Percentiles rank a stretch among this genome's conserved stretches.
Evolutionary conservation across 306 rosid genomes (phyloP).

Genomic region (Acmispon strigosus): DNA sequence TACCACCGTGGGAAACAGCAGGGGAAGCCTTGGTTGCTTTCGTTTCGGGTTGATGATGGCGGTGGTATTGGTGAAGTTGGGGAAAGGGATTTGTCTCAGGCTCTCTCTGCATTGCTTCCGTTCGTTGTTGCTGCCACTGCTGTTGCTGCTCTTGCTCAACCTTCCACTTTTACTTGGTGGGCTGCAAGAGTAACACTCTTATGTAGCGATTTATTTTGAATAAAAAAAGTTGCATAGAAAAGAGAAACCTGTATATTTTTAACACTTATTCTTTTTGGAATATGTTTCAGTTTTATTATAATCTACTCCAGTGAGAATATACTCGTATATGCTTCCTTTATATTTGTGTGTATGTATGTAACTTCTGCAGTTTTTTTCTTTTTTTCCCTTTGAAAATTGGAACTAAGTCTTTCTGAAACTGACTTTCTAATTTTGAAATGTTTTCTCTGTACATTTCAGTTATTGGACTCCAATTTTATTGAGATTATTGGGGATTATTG

Average conservation of each 20-base stretch:
- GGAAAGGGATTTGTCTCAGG: constrained; percentile 52
- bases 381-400: neutral
- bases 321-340: too few species aligned
- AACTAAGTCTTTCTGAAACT: neutral
- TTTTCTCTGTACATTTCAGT: neutral
- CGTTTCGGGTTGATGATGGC: constrained; percentile 36
- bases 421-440: neutral
- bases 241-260: neutral
- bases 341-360: neutral
- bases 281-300: too few species aligned
- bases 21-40: constrained; percentile 48
- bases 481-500: constrained; percentile 3
- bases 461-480: neutral
- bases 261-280: too few species aligned
- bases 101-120: constrained; percentile 85
- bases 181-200: neutral
- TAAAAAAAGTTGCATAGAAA: neutral
- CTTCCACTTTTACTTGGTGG: constrained; percentile 88
- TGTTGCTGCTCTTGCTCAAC: constrained; percentile 77
- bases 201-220: neutral
- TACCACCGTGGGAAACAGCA: constrained; percentile 8
- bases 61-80: constrained; percentile 20
- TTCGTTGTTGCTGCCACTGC: constrained; percentile 88
- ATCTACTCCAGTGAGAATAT: too few species aligned
- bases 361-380: neutral